Evolutionary conservation across 73 alveolate species (phyloP).

Genomic region (Tetrahymena borealis): DNA sequence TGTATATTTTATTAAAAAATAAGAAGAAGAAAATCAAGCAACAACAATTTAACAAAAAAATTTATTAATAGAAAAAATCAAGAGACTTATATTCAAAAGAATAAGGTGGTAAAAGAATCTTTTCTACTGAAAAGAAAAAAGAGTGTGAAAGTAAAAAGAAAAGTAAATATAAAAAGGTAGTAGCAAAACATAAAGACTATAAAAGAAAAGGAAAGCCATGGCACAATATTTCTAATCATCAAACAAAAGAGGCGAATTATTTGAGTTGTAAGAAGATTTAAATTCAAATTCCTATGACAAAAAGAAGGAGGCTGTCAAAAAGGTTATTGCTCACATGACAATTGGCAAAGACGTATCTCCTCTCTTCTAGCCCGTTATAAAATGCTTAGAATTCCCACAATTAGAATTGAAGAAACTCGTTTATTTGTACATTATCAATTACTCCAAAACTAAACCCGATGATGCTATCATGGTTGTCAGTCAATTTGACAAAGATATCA

Average conservation of each 20-base stretch:
- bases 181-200: background rate
- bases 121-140: background rate
- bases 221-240: background rate
- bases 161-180: background rate
- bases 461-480: slow-evolving; percentile 40
- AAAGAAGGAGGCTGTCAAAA: slow-evolving; percentile 35
- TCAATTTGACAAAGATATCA: slow-evolving; percentile 27
- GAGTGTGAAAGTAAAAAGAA: background rate
- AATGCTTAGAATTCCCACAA: slow-evolving; percentile 33
- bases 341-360: slow-evolving; percentile 34
- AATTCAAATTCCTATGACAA: slow-evolving; percentile 14
- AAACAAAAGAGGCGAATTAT: slow-evolving; percentile 25
- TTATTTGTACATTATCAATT: slow-evolving; percentile 26
- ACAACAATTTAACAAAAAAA: background rate
- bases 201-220: background rate
- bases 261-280: slow-evolving; percentile 15
- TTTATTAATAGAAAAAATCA: background rate
- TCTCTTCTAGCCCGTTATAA: slow-evolving; percentile 25
- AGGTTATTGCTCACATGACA: slow-evolving; percentile 27
- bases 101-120: slow-evolving; percentile 1
- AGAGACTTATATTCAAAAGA: slow-evolving; percentile 1
- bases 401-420: slow-evolving; percentile 37
- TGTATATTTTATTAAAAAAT: background rate
- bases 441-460: slow-evolving; percentile 35
- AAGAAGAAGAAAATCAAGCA: background rate